Evolutionary conservation across 441 rosid species (phyloP).

Genomic region (Erodium moschatum): DNA sequence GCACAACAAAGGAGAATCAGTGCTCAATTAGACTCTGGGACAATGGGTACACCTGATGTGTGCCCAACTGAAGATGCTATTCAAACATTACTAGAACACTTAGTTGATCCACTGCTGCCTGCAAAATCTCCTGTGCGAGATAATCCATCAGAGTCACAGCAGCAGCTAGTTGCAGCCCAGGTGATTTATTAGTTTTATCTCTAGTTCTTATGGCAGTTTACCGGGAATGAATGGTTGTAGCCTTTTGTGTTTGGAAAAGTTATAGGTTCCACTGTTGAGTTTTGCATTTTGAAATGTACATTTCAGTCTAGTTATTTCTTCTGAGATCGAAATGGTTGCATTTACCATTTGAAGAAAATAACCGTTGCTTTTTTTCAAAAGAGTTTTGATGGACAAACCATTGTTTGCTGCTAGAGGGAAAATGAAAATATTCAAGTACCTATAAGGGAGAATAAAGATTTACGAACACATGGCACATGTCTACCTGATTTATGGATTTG

Average conservation of each 20-base stretch:
- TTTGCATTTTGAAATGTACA: neutral
- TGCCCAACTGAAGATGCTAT: slow-evolving; percentile 69
- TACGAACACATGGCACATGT: neutral
- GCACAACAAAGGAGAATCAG: slow-evolving; percentile 12
- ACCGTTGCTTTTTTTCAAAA: neutral
- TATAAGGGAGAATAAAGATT: neutral
- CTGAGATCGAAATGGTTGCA: neutral
- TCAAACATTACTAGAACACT: slow-evolving; percentile 39
- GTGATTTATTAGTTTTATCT: slow-evolving; percentile 24
- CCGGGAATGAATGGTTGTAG: neutral
- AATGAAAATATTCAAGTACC: neutral
- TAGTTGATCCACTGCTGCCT: slow-evolving; percentile 73
- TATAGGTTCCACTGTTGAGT: neutral
- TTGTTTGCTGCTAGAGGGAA: neutral
- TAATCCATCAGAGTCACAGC: slow-evolving; percentile 33
- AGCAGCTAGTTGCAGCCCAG: slow-evolving; percentile 62
- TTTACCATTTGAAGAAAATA: neutral
- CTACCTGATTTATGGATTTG: neutral
- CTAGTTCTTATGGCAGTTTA: neutral
- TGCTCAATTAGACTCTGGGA: slow-evolving; percentile 14
- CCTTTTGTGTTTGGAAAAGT: neutral
- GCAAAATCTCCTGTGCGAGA: slow-evolving; percentile 27
- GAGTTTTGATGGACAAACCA: neutral
- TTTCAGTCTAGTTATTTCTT: neutral
- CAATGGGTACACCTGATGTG: slow-evolving; percentile 25